phyloP scores from a whole-genome alignment of 2,329 filamentous ascomycete species.

The Seiridium unicorne region DNA sequence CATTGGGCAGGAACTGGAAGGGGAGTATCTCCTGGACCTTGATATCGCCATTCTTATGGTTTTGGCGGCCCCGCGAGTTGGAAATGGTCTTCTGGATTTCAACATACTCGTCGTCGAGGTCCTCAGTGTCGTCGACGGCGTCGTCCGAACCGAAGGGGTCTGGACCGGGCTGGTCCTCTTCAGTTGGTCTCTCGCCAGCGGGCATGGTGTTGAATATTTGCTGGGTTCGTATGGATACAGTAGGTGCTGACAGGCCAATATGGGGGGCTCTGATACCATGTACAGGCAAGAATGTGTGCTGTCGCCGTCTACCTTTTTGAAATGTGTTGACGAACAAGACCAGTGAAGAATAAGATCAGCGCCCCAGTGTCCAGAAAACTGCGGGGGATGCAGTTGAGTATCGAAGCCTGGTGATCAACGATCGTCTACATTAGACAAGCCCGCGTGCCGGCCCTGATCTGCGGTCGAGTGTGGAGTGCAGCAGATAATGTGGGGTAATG shows the following conservation, averaged over 20 bases:
- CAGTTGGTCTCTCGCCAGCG: background rate
- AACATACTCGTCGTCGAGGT: conserved; percentile 35
- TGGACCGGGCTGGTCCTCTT: background rate
- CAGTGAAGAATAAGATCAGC: background rate
- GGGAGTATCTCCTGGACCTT: conserved; percentile 43
- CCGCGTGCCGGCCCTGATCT: background rate
- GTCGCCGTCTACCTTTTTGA: no score
- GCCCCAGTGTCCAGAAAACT: background rate
- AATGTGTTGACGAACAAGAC: background rate
- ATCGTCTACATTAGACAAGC: background rate
- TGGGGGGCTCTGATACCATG: no score
- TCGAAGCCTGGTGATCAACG: background rate
- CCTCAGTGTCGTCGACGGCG: conserved; percentile 38
- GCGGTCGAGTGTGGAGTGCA: conserved; percentile 2
- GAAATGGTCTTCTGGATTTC: conserved; percentile 37
- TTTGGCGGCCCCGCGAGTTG: conserved; percentile 34
- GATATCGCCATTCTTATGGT: conserved; percentile 29
- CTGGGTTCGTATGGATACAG: background rate
- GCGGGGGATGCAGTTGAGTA: background rate
- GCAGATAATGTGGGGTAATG: conserved; percentile 1
- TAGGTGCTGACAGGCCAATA: background rate
- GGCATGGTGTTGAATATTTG: background rate
- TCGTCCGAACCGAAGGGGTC: conserved; percentile 14
- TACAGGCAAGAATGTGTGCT: no score
- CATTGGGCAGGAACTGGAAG: conserved; percentile 68